Percentiles rank a stretch among this genome's conserved stretches.
These are phyloP conservation scores for Meredithiella fracta DNA, from an alignment of 2,329 filamentous ascomycete species.

Conservation along the genomic window DNA sequence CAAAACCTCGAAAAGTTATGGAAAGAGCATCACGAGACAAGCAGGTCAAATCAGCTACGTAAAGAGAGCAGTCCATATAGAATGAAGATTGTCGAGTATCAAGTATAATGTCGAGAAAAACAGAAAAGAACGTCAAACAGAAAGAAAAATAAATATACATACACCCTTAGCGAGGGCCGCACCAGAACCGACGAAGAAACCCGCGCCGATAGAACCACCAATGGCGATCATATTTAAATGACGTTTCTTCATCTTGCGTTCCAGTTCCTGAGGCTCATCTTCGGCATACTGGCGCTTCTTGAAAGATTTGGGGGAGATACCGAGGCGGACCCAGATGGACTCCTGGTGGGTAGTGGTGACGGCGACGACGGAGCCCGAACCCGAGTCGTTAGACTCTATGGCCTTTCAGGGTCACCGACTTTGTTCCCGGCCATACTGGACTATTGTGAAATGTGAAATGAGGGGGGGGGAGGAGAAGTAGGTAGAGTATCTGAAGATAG, in stretches of 20 bases:
- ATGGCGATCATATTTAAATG: conserved; percentile 49
- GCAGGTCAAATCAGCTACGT: neutral
- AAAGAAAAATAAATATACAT: conserved; percentile 17
- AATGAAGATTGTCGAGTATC: neutral
- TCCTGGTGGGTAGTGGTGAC: conserved; percentile 17
- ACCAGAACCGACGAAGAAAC: conserved; percentile 46
- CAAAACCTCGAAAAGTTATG: neutral
- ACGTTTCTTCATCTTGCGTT: conserved; percentile 35
- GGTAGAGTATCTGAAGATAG: neutral
- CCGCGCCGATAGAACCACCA: conserved; percentile 44
- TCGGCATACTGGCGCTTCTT: conserved; percentile 22
- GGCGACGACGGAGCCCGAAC: conserved; percentile 11
- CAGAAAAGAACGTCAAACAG: neutral
- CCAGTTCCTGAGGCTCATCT: conserved; percentile 23
- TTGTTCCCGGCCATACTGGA: conserved; percentile 10
- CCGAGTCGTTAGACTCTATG: conserved; percentile 1
- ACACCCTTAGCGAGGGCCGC: conserved; percentile 35
- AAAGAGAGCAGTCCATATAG: neutral
- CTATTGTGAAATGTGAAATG: neutral
- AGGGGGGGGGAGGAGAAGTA: neutral
- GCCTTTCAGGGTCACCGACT: conserved; percentile 13
- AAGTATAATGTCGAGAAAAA: neutral
- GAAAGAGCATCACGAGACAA: neutral
- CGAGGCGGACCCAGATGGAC: conserved; percentile 24
- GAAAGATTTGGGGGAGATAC: conserved; percentile 25